phyloP scores from a whole-genome alignment of 2,329 filamentous ascomycete species.

The Gaeumannomyces sp. region DNA sequence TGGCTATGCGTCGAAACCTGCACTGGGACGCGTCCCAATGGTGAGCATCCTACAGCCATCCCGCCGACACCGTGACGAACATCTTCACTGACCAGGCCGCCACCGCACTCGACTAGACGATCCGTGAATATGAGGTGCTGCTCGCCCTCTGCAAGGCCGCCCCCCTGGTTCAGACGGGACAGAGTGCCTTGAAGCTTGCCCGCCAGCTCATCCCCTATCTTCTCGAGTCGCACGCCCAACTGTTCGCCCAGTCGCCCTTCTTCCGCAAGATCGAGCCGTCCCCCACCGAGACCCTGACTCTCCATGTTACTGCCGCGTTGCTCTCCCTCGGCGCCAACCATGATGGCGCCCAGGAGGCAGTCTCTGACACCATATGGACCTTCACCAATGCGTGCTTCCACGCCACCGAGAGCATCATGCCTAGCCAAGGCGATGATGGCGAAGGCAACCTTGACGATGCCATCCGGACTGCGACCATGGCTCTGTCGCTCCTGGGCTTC shows the following conservation, averaged over 20 bases:
- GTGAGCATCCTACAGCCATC: conserved; percentile 29
- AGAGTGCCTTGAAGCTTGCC: conserved; percentile 73
- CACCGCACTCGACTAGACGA: conserved; percentile 49
- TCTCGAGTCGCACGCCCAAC: conserved; percentile 73
- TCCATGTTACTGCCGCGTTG: conserved; percentile 71
- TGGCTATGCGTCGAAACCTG: conserved; percentile 37
- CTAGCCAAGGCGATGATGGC: conserved; percentile 46
- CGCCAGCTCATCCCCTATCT: conserved; percentile 78
- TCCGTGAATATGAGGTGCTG: conserved; percentile 87
- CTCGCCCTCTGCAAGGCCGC: conserved; percentile 88
- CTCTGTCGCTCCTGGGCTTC: conserved; percentile 85
- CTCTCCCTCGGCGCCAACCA: conserved; percentile 75
- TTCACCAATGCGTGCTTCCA: conserved; percentile 68
- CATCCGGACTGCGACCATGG: conserved; percentile 65
- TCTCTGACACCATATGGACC: conserved; percentile 59
- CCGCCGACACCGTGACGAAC: background rate
- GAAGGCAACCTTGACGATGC: conserved; percentile 60
- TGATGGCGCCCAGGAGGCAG: conserved; percentile 57
- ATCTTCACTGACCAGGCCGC: background rate
- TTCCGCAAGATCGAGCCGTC: conserved; percentile 79
- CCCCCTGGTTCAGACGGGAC: conserved; percentile 60
- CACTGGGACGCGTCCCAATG: conserved; percentile 53
- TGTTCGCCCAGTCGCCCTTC: conserved; percentile 72
- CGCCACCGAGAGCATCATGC: conserved; percentile 50
- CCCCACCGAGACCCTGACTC: conserved; percentile 78